Evolutionary conservation across 306 rosid species (phyloP).

Genomic region (Ammopiptanthus mongolicus): DNA sequence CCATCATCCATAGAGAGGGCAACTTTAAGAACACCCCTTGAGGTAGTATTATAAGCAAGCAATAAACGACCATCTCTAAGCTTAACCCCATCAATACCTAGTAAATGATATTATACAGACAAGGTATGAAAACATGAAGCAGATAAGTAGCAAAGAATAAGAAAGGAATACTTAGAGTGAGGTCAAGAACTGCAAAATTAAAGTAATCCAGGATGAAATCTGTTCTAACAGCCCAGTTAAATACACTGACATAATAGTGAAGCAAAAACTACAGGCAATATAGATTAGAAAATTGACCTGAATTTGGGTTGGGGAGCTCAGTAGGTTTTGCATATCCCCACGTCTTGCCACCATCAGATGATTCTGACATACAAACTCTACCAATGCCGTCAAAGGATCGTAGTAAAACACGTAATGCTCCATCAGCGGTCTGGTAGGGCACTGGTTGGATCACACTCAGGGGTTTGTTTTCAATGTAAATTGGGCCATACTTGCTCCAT

Average conservation of each 20-base stretch:
- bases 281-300: constrained; percentile 49
- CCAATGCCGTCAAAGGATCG: constrained; percentile 64
- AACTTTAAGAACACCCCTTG: constrained; percentile 77
- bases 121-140: neutral
- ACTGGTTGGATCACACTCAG: constrained; percentile 92
- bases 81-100: constrained; percentile 92
- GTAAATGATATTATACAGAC: neutral
- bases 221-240: neutral
- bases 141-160: neutral
- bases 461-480: constrained; percentile 57
- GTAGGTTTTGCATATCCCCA: constrained; percentile 78
- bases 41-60: constrained; percentile 66
- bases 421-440: constrained; percentile 70
- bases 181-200: neutral
- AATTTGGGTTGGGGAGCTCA: constrained; percentile 87
- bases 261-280: neutral
- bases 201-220: constrained; percentile 2
- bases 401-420: constrained; percentile 69
- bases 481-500: constrained; percentile 90
- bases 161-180: neutral
- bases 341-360: constrained; percentile 66
- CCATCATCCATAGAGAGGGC: constrained; percentile 84
- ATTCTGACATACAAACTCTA: constrained; percentile 74
- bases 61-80: constrained; percentile 68
- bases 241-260: neutral